Evolutionary conservation across 1,284 basidiomycete species (phyloP).

Genomic region (Fomitopsis pinicola): DNA sequence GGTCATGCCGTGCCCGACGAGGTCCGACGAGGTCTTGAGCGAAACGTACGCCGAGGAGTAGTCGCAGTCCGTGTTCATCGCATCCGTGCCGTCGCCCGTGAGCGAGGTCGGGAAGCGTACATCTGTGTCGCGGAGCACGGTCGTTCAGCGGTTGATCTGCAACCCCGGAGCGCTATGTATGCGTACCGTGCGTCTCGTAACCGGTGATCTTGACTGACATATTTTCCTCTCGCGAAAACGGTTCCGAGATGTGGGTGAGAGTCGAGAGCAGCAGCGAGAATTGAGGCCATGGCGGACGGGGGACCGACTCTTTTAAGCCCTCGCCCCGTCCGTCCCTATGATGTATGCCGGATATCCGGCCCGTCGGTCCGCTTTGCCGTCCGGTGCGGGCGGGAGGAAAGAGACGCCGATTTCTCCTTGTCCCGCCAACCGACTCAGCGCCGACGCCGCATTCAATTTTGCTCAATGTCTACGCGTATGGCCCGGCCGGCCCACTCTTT

Average conservation of each 20-base stretch:
- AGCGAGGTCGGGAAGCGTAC: constrained; percentile 81
- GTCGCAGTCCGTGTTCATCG: constrained; percentile 93
- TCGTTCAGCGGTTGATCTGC: neutral
- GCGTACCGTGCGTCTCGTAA: constrained; percentile 48
- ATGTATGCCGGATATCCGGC: neutral
- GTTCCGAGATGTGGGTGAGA: neutral
- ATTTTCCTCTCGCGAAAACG: neutral
- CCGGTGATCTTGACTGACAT: constrained; percentile 45
- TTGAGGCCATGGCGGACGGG: neutral
- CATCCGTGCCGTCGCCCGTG: constrained; percentile 86
- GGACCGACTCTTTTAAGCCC: neutral
- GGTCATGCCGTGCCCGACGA: constrained; percentile 90
- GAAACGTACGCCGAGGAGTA: constrained; percentile 92
- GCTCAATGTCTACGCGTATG: neutral
- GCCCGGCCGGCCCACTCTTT: constrained; percentile 2
- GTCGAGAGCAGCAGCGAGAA: neutral
- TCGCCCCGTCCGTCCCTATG: neutral
- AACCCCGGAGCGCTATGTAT: neutral
- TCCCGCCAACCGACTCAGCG: too few relatives aligned
- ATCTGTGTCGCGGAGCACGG: constrained; percentile 39
- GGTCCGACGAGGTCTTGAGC: constrained; percentile 67
- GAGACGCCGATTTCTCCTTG: neutral
- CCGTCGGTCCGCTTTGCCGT: neutral
- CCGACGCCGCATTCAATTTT: neutral
- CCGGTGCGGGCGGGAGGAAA: neutral